A percentile compares a stretch with the other conserved stretches of the same genome.
Conservation (phyloP, 148 eudicot genomes). For the Chenopodium suecicum region DNA sequence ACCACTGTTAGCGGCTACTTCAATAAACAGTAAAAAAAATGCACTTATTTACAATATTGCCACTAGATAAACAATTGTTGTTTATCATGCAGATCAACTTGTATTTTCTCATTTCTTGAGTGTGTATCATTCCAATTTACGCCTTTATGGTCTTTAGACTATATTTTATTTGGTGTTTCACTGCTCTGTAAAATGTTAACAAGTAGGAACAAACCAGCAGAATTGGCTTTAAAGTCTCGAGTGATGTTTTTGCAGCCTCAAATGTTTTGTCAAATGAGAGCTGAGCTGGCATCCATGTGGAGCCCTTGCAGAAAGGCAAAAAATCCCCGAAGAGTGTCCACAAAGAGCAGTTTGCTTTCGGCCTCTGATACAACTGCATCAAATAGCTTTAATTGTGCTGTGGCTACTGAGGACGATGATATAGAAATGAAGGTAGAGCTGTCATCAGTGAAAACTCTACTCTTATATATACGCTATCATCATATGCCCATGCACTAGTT, state of each 20-base stretch:
- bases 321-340: slow-evolving; percentile 53
- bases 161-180: no score
- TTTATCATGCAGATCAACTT: no score
- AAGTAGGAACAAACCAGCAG: not conserved
- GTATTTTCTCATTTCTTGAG: not conserved
- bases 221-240: not conserved
- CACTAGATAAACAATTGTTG: no score
- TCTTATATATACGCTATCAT: not conserved
- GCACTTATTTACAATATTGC: no score
- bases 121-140: not conserved
- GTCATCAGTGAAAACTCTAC: not conserved
- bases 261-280: slow-evolving; percentile 66
- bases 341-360: slow-evolving; percentile 37
- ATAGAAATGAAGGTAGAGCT: slow-evolving; percentile 54
- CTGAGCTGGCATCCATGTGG: slow-evolving; percentile 92
- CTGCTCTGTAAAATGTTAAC: not conserved
- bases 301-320: slow-evolving; percentile 53
- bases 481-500: no score
- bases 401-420: slow-evolving; percentile 40
- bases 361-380: slow-evolving; percentile 29
- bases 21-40: no score
- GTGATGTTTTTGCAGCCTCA: slow-evolving; percentile 62
- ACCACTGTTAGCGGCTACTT: no score
- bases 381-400: slow-evolving; percentile 30
- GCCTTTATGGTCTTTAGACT: not conserved